phyloP scores from a whole-genome alignment of 2,329 filamentous ascomycete species.

The Myriangium duriaei region DNA sequence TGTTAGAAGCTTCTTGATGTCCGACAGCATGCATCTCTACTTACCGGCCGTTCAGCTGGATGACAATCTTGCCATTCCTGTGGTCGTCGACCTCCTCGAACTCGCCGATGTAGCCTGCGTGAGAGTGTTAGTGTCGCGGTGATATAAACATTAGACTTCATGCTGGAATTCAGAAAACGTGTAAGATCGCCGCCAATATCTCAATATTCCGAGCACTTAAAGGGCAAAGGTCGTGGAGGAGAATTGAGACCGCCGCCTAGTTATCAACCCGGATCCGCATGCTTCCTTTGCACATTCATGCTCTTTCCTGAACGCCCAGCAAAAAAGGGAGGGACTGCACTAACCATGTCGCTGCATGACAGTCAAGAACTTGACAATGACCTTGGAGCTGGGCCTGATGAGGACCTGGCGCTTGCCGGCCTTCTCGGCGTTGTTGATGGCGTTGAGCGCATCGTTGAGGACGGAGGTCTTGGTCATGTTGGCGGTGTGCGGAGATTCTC shows the following conservation, averaged over 20 bases:
- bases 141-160: conserved; percentile 91
- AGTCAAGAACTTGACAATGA: conserved; percentile 97
- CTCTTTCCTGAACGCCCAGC: conserved; percentile 1
- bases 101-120: conserved; percentile 90
- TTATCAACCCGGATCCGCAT: conserved; percentile 86
- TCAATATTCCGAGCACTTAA: conserved; percentile 99
- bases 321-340: conserved; percentile 29
- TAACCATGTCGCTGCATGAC: conserved; percentile 99
- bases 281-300: conserved; percentile 8
- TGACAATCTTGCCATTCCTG: conserved; percentile 98
- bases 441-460: conserved; percentile 74
- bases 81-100: conserved; percentile 99
- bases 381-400: conserved; percentile 97
- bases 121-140: conserved; percentile 60
- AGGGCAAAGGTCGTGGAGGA: conserved; percentile 83
- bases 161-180: conserved; percentile 69
- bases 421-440: conserved; percentile 99
- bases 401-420: conserved; percentile 97
- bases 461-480: conserved; percentile 99
- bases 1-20: conserved; percentile 12
- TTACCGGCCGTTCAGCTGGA: conserved; percentile 92
- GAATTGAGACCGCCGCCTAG: conserved; percentile 87
- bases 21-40: conserved; percentile 11
- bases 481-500: conserved; percentile 67
- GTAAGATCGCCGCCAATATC: conserved; percentile 75